Evolutionary conservation across 208 protist genomes (phyloP), one percentile per base, ranked within the genome.

Genomic region (Cochliopodium minus): DNA sequence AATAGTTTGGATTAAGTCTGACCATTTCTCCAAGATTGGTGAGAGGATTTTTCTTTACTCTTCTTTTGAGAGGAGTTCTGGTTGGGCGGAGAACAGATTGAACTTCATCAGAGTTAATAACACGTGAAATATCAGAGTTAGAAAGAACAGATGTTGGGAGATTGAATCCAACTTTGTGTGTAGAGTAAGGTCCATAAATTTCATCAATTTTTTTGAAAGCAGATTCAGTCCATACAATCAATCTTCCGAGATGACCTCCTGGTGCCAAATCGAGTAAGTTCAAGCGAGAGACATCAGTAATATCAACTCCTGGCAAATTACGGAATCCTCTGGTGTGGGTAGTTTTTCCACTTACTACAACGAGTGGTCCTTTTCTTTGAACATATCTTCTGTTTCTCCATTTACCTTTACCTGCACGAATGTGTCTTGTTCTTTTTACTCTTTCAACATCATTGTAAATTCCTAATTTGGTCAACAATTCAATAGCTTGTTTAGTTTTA

Each of bases 231-330:
- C 95, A 99, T 76, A 99, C 89, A 74, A 95, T 67, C 68, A 98
- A 95, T 72, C 95, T 85, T 72, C 95, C 95, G 9, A 97, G 53
- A 76, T 98, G 91, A 55, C 91, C 92, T 82, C 93, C 95, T 55
- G 95, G 95, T 35, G 95, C 95, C 22, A 99, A 86, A 73, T 97
- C 76, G 34, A 97, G 81, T 32, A 99, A 76, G 82, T 96, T 97
- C 32, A 99, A 74, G 49, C 78, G 55, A 43, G 73, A 66, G 32
- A 98, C 94, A 61, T 75, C 73, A 59, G 66, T 66, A 34, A 90
- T n/a, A 63, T 96, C 90, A 59, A 97, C 82, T 66, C 91, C 91
- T 64, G 87, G 81, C 64, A 97, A 72, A 80, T 97, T 97, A 63
- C 91, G 72, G 83, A 92, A 93, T 54, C 46, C n/a, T 80, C 69